Evolutionary conservation across 805 yeast genomes (phyloP).

Genomic region (Yamadazyma insecticola): DNA sequence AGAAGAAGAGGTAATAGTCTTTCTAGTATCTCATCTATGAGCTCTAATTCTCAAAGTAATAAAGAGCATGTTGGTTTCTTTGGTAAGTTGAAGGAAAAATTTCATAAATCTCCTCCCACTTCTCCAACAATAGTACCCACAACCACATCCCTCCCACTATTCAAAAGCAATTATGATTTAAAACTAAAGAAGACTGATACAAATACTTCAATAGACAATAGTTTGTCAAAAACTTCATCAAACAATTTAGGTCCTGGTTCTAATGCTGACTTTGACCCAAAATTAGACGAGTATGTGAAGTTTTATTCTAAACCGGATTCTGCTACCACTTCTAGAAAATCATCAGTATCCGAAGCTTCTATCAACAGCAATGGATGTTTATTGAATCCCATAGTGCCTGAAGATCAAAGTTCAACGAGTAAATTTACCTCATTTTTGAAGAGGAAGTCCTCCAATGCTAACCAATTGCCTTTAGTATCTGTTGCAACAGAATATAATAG

Average conservation of each 20-base stretch:
- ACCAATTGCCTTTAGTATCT: slow-evolving; percentile 6
- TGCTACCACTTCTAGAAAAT: slow-evolving; percentile 13
- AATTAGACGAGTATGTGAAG: slow-evolving; percentile 32
- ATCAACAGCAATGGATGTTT: too few relatives aligned
- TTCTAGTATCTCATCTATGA: slow-evolving; percentile 6
- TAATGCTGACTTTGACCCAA: slow-evolving; percentile 20
- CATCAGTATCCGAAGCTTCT: slow-evolving; percentile 10
- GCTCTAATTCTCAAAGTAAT: slow-evolving; percentile 11
- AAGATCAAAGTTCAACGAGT: too few relatives aligned
- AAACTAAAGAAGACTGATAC: slow-evolving; percentile 4
- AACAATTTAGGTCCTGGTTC: background rate
- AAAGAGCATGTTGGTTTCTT: too few relatives aligned
- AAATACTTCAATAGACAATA: slow-evolving; percentile 1
- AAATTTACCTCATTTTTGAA: slow-evolving; percentile 27
- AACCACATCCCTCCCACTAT: too few relatives aligned
- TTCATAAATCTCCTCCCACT: slow-evolving; percentile 16
- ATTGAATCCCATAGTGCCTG: slow-evolving; percentile 1
- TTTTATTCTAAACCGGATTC: slow-evolving; percentile 24
- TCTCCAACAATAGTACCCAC: slow-evolving; percentile 6
- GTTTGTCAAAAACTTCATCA: slow-evolving; percentile 4
- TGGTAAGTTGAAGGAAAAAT: slow-evolving; percentile 32
- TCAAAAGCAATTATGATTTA: slow-evolving; percentile 11
- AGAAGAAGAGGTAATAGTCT: slow-evolving; percentile 7
- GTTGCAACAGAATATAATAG: slow-evolving; percentile 14
- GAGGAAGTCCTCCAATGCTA: slow-evolving; percentile 13